phyloP scores from a whole-genome alignment of 2,329 filamentous ascomycete genomes.

The Chrysoporthe austroafricana region DNA sequence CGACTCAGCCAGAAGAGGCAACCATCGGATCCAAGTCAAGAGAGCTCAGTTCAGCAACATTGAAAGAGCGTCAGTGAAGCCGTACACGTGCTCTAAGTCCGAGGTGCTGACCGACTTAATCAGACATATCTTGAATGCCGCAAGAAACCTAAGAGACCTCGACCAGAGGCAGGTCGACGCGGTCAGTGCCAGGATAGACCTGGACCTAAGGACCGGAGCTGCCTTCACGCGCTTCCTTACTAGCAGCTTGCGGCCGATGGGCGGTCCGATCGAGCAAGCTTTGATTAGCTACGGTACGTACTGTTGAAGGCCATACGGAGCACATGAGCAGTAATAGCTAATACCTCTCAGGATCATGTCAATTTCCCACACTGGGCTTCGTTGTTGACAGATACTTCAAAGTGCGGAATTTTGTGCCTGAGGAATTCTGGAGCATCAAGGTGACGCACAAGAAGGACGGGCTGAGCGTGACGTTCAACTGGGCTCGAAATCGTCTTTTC shows the following conservation, averaged over 20 bases:
- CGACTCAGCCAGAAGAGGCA: conserved; percentile 75
- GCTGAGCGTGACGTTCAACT: conserved; percentile 81
- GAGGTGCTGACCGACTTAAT: conserved; percentile 23
- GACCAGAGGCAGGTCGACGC: conserved; percentile 88
- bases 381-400: conserved; percentile 95
- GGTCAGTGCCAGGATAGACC: conserved; percentile 84
- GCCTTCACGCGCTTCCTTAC: conserved; percentile 91
- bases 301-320: background rate
- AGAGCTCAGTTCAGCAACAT: conserved; percentile 95
- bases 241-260: conserved; percentile 72
- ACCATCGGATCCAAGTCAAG: conserved; percentile 75
- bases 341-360: conserved; percentile 71
- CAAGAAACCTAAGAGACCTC: conserved; percentile 73
- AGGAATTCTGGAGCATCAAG: conserved; percentile 91
- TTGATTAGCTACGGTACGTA: conserved; percentile 78
- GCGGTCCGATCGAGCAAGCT: conserved; percentile 66
- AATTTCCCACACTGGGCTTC: conserved; percentile 95
- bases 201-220: conserved; percentile 89
- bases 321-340: background rate
- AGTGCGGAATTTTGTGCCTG: conserved; percentile 90
- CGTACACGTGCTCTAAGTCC: background rate
- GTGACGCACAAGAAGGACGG: conserved; percentile 77
- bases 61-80: conserved; percentile 73
- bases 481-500: conserved; percentile 82
- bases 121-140: conserved; percentile 82